Conservation (phyloP, 306 rosid genomes). For the Prunus persica region DNA sequence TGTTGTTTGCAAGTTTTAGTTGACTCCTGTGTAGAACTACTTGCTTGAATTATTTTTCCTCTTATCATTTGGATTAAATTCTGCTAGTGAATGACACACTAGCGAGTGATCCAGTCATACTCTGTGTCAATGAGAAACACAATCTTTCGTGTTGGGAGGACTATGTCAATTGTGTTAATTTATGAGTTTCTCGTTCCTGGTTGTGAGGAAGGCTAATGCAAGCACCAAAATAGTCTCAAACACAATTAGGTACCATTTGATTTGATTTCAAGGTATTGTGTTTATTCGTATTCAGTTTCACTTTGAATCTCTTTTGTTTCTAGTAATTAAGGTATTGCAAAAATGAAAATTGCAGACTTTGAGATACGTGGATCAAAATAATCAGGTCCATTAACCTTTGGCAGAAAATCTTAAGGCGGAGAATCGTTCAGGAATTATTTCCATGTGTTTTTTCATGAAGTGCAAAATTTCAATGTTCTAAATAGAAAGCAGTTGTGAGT, state of each 20-base stretch:
- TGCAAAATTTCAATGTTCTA: too few species aligned
- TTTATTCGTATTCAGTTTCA: background rate
- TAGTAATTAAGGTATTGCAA: too few species aligned
- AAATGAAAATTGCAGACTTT: too few species aligned
- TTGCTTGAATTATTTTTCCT: slow-evolving; percentile 14
- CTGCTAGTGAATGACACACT: slow-evolving; percentile 46
- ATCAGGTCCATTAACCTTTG: too few species aligned
- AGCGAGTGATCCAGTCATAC: slow-evolving; percentile 34
- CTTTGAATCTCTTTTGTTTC: background rate
- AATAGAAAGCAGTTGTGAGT: too few species aligned
- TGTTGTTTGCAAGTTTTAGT: slow-evolving; percentile 34
- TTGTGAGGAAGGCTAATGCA: background rate
- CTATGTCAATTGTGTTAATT: slow-evolving; percentile 7
- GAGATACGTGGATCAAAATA: too few species aligned
- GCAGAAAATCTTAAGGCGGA: too few species aligned
- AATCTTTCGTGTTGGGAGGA: slow-evolving; percentile 8
- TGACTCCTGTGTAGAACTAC: slow-evolving; percentile 32
- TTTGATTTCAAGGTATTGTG: background rate
- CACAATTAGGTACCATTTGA: background rate
- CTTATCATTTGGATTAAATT: slow-evolving; percentile 29
- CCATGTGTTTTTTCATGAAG: too few species aligned
- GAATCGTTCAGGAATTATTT: too few species aligned
- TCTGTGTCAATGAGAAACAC: slow-evolving; percentile 19
- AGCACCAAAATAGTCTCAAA: background rate
- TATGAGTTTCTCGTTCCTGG: background rate